Conservation (phyloP, 1,284 basidiomycete genomes). For the Singerocomus rubriflavus region DNA sequence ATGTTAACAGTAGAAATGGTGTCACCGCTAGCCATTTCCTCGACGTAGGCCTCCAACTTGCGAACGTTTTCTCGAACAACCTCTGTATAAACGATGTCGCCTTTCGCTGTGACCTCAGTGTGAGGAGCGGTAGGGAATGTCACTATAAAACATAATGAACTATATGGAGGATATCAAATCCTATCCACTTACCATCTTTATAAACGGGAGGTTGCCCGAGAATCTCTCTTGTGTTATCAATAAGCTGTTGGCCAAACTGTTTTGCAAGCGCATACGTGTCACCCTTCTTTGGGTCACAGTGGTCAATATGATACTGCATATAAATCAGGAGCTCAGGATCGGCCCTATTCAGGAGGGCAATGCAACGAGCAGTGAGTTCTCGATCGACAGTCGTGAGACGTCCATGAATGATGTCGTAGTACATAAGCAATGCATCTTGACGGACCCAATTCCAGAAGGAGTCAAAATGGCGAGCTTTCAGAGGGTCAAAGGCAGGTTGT, state of each 20-base stretch:
- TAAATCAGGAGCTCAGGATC: constrained; percentile 88
- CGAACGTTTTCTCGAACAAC: constrained; percentile 94
- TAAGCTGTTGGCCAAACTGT: constrained; percentile 93
- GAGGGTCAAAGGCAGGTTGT: constrained; percentile 87
- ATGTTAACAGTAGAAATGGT: constrained; percentile 85
- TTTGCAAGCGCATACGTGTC: constrained; percentile 93
- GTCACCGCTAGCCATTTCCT: constrained; percentile 97
- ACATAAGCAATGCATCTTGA: constrained; percentile 93
- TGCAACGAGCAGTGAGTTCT: constrained; percentile 96
- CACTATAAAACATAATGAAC: constrained; percentile 46
- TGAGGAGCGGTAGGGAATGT: constrained; percentile 98
- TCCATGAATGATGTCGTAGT: constrained; percentile 97
- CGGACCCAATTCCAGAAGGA: constrained; percentile 99
- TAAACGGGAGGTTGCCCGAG: constrained; percentile 83
- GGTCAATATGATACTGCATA: constrained; percentile 95
- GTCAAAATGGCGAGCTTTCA: constrained; percentile 97
- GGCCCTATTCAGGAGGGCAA: constrained; percentile 96
- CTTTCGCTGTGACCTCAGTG: constrained; percentile 90
- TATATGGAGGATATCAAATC: neutral
- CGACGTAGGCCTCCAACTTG: constrained; percentile 96
- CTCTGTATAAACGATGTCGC: constrained; percentile 93
- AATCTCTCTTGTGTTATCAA: constrained; percentile 90
- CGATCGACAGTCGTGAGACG: constrained; percentile 89
- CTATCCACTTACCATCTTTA: constrained; percentile 70
- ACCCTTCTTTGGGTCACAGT: constrained; percentile 78